Percentiles rank a stretch among this genome's conserved stretches.
These are phyloP conservation scores for Cyberlindnera subsufficiens DNA, from an alignment of 805 yeast genomes.

Conservation along the genomic window DNA sequence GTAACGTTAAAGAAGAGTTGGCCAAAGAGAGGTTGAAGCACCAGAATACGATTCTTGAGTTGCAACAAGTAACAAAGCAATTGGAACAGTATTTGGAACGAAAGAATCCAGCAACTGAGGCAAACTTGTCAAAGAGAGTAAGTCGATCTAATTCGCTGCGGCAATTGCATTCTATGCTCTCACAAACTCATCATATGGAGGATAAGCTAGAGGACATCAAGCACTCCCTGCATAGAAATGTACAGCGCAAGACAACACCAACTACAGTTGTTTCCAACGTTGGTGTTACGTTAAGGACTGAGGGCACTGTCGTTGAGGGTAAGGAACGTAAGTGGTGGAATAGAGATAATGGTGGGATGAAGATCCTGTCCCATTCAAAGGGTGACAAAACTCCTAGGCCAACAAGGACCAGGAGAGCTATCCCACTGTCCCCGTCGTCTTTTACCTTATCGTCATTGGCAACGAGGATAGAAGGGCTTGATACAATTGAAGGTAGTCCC, in stretches of 20 bases:
- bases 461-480: neutral
- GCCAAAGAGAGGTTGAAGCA: conserved; percentile 22
- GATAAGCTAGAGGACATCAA: conserved; percentile 23
- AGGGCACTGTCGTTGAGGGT: conserved; percentile 10
- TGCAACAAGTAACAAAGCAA: conserved; percentile 15
- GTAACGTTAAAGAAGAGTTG: conserved; percentile 23
- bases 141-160: conserved; percentile 24
- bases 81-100: conserved; percentile 8
- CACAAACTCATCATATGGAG: conserved; percentile 25
- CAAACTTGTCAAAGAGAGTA: conserved; percentile 4
- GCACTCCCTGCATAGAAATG: conserved; percentile 15
- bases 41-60: conserved; percentile 23
- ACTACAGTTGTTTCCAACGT: conserved; percentile 1
- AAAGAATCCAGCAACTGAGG: conserved; percentile 1
- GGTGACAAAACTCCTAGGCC: no score
- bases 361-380: neutral
- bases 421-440: conserved; percentile 23
- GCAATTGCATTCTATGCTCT: conserved; percentile 25
- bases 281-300: conserved; percentile 4
- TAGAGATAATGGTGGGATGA: neutral
- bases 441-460: conserved; percentile 18
- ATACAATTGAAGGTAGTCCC: conserved; percentile 1
- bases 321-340: neutral
- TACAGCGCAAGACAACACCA: conserved; percentile 11
- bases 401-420: conserved; percentile 3